Evolutionary conservation across 148 eudicot species (phyloP).

Genomic region (Chenopodium formosanum): DNA sequence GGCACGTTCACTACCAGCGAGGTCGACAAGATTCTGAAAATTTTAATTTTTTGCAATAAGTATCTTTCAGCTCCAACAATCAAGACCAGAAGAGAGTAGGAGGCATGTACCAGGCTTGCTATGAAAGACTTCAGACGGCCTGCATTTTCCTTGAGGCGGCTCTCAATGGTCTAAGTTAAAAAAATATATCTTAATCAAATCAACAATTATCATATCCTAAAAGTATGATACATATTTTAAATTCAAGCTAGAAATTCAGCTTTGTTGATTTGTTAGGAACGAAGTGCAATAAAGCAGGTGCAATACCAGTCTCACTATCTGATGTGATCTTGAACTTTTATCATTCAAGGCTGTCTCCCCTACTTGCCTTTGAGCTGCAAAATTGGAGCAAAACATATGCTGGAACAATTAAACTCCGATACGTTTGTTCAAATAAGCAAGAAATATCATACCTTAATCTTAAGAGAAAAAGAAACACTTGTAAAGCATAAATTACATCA

Average conservation of each 20-base stretch:
- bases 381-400: slow-evolving; percentile 1
- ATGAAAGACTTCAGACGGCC: slow-evolving; percentile 77
- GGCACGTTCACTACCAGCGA: slow-evolving; percentile 98
- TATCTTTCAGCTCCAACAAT: background rate
- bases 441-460: background rate
- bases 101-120: slow-evolving; percentile 75
- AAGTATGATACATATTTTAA: background rate
- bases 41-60: background rate
- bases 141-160: slow-evolving; percentile 66
- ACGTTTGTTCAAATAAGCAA: background rate
- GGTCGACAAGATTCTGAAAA: slow-evolving; percentile 93
- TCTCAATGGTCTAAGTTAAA: slow-evolving; percentile 59
- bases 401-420: background rate
- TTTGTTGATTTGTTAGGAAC: background rate
- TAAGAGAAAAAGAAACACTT: background rate
- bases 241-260: background rate
- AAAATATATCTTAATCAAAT: background rate
- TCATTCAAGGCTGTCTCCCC: slow-evolving; percentile 95
- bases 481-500: background rate
- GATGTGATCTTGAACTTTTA: slow-evolving; percentile 96
- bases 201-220: background rate
- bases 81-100: slow-evolving; percentile 17
- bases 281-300: background rate
- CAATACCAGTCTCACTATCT: slow-evolving; percentile 82
- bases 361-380: slow-evolving; percentile 91